Evolutionary conservation across 1,284 basidiomycete genomes (phyloP).

Genomic region (Filobasidium uniguttulatum): DNA sequence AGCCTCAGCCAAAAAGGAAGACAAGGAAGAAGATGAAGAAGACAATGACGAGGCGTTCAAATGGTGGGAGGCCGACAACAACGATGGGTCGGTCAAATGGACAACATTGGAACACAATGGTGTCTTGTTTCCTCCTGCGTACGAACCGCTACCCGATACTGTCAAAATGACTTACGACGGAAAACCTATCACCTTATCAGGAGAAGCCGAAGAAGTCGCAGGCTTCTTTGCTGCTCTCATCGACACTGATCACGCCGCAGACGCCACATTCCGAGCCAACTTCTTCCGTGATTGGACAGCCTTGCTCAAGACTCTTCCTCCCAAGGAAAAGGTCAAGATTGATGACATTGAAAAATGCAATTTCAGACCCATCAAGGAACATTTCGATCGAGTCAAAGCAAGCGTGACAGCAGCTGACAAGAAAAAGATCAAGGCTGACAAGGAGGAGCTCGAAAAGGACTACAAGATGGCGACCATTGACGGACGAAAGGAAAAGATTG

Average conservation of each 20-base stretch:
- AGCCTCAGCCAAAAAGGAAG: constrained; percentile 42
- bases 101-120: constrained; percentile 82
- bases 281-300: constrained; percentile 86
- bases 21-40: background rate
- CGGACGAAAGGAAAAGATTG: constrained; percentile 92
- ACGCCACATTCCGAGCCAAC: constrained; percentile 80
- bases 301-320: constrained; percentile 66
- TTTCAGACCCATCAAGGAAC: constrained; percentile 86
- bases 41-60: constrained; percentile 39
- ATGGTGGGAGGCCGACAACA: constrained; percentile 55
- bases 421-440: constrained; percentile 72
- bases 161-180: constrained; percentile 97
- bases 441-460: constrained; percentile 68
- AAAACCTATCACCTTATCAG: constrained; percentile 61
- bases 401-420: constrained; percentile 70
- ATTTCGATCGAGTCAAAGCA: constrained; percentile 93
- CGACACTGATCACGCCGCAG: constrained; percentile 84
- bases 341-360: constrained; percentile 70
- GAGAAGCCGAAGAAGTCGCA: constrained; percentile 88
- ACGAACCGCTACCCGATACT: constrained; percentile 66
- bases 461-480: constrained; percentile 80
- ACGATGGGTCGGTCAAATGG: constrained; percentile 77
- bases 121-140: constrained; percentile 90
- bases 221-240: constrained; percentile 90
- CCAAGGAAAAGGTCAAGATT: constrained; percentile 64